A percentile compares a stretch with the other conserved stretches of the same genome.
These are phyloP conservation scores for Monilinia polystroma DNA, from an alignment of 2,329 filamentous ascomycete species.

Conservation along the genomic window DNA sequence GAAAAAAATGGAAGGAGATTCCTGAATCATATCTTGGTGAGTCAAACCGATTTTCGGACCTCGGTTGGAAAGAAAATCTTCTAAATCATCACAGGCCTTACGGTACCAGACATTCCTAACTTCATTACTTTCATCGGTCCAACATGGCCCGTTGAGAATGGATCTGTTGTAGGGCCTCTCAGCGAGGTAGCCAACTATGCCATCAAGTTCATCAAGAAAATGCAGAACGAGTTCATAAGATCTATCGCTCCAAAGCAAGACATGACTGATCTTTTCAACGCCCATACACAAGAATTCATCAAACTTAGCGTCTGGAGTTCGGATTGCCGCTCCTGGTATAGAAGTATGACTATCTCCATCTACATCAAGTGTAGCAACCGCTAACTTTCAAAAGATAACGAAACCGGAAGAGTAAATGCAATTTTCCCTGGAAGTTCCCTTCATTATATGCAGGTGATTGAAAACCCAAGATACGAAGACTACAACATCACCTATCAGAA, in stretches of 20 bases:
- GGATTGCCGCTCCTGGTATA: constrained; percentile 39
- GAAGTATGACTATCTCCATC: constrained; percentile 26
- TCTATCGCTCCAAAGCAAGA: constrained; percentile 47
- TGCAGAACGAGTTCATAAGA: constrained; percentile 50
- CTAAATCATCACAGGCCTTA: constrained; percentile 31
- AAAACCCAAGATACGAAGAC: constrained; percentile 46
- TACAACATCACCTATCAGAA: constrained; percentile 46
- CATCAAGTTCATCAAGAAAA: constrained; percentile 36
- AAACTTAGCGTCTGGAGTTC: constrained; percentile 53
- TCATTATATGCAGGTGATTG: constrained; percentile 48
- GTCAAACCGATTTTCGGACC: background rate
- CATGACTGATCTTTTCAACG: constrained; percentile 52
- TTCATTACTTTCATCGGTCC: constrained; percentile 37
- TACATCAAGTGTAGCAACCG: background rate
- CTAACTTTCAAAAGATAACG: constrained; percentile 40
- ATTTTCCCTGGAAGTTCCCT: constrained; percentile 52
- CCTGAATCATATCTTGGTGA: constrained; percentile 35
- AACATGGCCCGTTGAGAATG: constrained; percentile 35
- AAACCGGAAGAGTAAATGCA: constrained; percentile 47
- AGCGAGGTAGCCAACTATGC: constrained; percentile 30
- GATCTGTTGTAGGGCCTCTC: constrained; percentile 32
- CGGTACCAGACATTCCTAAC: constrained; percentile 35
- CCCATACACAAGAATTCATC: constrained; percentile 52
- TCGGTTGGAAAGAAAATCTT: background rate
- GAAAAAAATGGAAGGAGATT: constrained; percentile 38